Conservation (phyloP, 73 alveolate species). For the Stentor roeselii region DNA sequence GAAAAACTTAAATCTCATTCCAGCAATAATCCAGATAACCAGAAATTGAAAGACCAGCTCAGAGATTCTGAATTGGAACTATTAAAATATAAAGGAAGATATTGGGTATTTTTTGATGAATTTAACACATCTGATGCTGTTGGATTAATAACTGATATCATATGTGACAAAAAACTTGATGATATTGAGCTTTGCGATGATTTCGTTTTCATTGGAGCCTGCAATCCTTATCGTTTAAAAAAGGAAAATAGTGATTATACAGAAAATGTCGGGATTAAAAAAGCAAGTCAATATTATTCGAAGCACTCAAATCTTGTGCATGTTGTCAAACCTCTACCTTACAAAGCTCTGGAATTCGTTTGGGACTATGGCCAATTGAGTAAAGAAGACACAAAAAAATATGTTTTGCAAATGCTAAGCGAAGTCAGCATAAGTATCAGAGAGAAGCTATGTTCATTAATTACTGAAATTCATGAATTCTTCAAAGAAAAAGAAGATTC, state of each 20-base stretch:
- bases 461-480: too few species aligned
- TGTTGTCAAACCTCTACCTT: neutral
- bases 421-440: too few species aligned
- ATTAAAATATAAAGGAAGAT: too few species aligned
- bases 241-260: neutral
- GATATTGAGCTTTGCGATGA: conserved; percentile 41
- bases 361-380: neutral
- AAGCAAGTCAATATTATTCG: too few species aligned
- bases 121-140: conserved; percentile 50
- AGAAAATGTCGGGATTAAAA: too few species aligned
- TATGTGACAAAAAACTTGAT: conserved; percentile 47
- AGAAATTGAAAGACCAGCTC: too few species aligned
- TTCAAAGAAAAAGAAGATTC: too few species aligned
- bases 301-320: too few species aligned
- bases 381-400: neutral
- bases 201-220: conserved; percentile 51
- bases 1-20: too few species aligned
- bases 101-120: conserved; percentile 73
- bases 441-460: too few species aligned
- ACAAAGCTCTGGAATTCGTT: neutral
- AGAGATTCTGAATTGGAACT: too few species aligned
- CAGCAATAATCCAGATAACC: too few species aligned
- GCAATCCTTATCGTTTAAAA: conserved; percentile 40
- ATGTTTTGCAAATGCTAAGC: neutral
- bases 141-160: conserved; percentile 59